Percentiles rank a stretch among this genome's conserved stretches.
phyloP scores from a whole-genome alignment of 78 protist genomes.

The Guillardia theta region DNA sequence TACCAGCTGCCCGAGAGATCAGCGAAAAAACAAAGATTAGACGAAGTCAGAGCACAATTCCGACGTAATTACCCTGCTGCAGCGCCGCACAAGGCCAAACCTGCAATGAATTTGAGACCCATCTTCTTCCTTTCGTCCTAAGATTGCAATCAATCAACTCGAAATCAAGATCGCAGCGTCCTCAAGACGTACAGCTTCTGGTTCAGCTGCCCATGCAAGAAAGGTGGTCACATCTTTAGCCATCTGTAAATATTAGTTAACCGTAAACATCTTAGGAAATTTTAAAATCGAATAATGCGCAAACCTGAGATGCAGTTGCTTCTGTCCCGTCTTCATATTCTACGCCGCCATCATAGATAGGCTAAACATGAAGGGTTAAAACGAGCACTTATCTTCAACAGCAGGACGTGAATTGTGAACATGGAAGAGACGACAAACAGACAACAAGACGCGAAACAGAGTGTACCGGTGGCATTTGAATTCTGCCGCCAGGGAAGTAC shows the following conservation, averaged over 20 bases:
- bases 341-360: slow-evolving; percentile 65
- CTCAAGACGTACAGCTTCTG: slow-evolving; percentile 74
- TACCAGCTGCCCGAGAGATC: too few relatives aligned
- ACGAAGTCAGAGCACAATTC: too few relatives aligned
- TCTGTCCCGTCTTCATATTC: slow-evolving; percentile 89
- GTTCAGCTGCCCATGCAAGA: slow-evolving; percentile 86
- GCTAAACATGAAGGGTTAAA: background rate
- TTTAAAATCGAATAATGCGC: background rate
- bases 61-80: slow-evolving; percentile 29
- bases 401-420: background rate
- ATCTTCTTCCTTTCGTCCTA: slow-evolving; percentile 68
- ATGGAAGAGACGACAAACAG: background rate
- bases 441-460: background rate
- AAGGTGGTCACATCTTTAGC: slow-evolving; percentile 90
- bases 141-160: too few relatives aligned
- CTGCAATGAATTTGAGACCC: background rate
- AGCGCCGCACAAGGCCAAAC: background rate
- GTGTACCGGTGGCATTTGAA: slow-evolving; percentile 68
- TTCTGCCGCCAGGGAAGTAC: slow-evolving; percentile 86
- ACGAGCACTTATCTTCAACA: background rate
- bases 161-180: too few relatives aligned
- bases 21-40: too few relatives aligned
- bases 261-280: background rate
- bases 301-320: slow-evolving; percentile 79
- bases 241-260: slow-evolving; percentile 72